phyloP scores from a whole-genome alignment of 1,284 basidiomycete genomes.

The Ganoderma sinense region DNA sequence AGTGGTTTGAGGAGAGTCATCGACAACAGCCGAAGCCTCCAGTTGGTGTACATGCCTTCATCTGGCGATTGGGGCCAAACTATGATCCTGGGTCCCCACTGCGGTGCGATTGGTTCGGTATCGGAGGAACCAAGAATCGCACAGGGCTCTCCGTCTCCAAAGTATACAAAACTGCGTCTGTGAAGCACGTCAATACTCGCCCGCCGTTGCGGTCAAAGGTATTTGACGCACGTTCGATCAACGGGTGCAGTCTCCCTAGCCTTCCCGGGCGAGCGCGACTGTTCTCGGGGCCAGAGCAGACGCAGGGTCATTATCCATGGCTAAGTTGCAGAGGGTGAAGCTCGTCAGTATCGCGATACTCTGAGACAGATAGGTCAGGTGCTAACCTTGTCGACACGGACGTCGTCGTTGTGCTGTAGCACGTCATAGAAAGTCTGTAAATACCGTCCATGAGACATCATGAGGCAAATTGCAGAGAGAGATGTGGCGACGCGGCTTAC shows the following conservation, averaged over 20 bases:
- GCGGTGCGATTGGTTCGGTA: background rate
- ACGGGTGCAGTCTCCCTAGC: no score
- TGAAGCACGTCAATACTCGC: background rate
- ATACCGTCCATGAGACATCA: background rate
- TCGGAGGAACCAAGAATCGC: background rate
- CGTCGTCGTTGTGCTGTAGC: background rate
- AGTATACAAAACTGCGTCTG: background rate
- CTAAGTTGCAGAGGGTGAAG: background rate
- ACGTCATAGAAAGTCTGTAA: background rate
- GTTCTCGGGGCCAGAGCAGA: background rate
- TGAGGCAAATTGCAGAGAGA: background rate
- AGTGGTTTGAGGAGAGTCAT: background rate
- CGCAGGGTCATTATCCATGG: background rate
- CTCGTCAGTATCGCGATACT: background rate
- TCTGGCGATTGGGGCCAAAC: background rate
- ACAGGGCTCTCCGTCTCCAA: background rate
- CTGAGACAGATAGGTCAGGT: no score
- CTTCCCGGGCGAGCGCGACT: background rate
- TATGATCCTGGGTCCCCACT: background rate
- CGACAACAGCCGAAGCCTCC: background rate
- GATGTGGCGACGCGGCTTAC: background rate
- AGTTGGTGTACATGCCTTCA: background rate
- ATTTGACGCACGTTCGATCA: background rate
- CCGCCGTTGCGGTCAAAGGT: no score
- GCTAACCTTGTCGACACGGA: background rate